Percentiles rank a stretch among this genome's conserved stretches.
These are phyloP conservation scores for Puccinia novopanici DNA, from an alignment of 1,284 basidiomycete species.

Conservation along the genomic window DNA sequence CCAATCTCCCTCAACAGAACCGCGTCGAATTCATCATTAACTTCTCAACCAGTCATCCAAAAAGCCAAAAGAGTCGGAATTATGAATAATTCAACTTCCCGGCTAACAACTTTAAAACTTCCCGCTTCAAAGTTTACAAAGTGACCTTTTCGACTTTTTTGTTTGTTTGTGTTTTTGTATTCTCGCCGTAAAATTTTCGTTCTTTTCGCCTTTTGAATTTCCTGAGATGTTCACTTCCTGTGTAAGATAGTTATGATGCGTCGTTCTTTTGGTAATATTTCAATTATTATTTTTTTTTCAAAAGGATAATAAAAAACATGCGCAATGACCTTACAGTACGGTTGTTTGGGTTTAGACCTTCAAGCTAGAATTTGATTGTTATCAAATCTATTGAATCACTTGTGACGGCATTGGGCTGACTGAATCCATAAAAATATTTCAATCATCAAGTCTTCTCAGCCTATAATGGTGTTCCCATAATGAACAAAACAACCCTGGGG, in stretches of 20 bases:
- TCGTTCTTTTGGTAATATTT: too few relatives aligned
- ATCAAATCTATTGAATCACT: too few relatives aligned
- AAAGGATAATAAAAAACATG: too few relatives aligned
- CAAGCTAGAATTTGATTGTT: too few relatives aligned
- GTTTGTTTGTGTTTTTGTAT: not conserved
- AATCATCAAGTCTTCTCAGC: too few relatives aligned
- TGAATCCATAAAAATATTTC: too few relatives aligned
- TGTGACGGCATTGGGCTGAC: too few relatives aligned
- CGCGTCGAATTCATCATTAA: not conserved
- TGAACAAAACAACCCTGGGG: too few relatives aligned
- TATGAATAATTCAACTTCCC: constrained; percentile 2
- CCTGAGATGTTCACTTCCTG: not conserved
- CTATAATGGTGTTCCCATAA: too few relatives aligned
- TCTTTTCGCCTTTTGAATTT: not conserved
- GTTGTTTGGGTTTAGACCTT: too few relatives aligned
- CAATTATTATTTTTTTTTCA: too few relatives aligned
- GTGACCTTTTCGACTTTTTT: not conserved
- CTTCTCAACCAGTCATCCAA: constrained; percentile 5
- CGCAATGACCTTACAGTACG: too few relatives aligned
- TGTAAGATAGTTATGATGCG: not conserved
- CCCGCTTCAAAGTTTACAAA: not conserved
- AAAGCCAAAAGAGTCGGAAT: constrained; percentile 17
- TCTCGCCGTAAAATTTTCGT: not conserved
- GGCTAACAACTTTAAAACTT: not conserved
- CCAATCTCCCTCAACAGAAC: not conserved